Evolutionary conservation across 352 stramenopile genomes (phyloP).

Genomic region (Phytopythium oedochilum): DNA sequence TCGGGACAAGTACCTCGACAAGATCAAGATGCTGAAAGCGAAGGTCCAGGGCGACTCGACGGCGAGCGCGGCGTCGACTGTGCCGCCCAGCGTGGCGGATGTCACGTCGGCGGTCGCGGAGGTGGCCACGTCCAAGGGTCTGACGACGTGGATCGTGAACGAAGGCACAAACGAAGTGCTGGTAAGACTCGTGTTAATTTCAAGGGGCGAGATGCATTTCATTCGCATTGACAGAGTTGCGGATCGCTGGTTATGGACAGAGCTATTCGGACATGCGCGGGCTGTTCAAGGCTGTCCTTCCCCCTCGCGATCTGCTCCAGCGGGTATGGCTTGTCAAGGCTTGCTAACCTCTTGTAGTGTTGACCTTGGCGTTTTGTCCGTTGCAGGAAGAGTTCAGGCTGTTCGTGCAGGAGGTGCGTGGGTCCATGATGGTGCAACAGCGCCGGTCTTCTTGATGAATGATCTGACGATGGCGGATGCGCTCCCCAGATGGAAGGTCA

Average conservation of each 20-base stretch:
- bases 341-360: background rate
- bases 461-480: background rate
- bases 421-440: too few relatives aligned
- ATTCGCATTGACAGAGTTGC: background rate
- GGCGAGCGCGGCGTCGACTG: background rate
- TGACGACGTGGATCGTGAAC: conserved; percentile 74
- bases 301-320: conserved; percentile 39
- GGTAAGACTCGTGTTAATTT: conserved; percentile 13
- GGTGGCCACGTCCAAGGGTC: conserved; percentile 36
- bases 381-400: conserved; percentile 54
- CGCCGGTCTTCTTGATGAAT: background rate
- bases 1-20: conserved; percentile 74
- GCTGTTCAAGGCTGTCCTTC: conserved; percentile 57
- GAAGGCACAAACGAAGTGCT: conserved; percentile 64
- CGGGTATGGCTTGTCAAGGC: conserved; percentile 22
- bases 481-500: conserved; percentile 48
- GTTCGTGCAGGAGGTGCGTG: conserved; percentile 59
- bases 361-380: background rate
- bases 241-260: conserved; percentile 13
- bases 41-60: conserved; percentile 29
- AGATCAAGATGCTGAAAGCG: conserved; percentile 62
- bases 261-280: conserved; percentile 58
- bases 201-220: background rate
- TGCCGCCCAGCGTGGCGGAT: conserved; percentile 12
- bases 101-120: conserved; percentile 14